Evolutionary conservation across 768 basidiomycete genomes (phyloP).

Genomic region (Termitomyces sp.): DNA sequence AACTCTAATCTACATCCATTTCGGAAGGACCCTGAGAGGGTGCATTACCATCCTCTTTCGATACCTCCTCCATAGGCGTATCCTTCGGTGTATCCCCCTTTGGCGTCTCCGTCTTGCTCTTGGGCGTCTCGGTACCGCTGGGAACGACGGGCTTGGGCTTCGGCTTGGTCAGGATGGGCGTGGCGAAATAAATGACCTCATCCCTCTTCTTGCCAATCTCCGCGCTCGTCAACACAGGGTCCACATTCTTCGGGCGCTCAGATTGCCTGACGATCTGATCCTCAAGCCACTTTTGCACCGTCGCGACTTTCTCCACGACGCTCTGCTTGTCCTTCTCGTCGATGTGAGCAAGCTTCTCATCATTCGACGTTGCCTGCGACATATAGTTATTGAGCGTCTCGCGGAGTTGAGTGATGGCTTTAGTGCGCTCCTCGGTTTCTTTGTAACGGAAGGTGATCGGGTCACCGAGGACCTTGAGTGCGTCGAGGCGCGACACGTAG

Average conservation of each 20-base stretch:
- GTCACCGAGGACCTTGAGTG: slow-evolving; percentile 82
- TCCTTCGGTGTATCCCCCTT: slow-evolving; percentile 36
- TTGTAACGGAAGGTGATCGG: slow-evolving; percentile 79
- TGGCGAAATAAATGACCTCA: slow-evolving; percentile 85
- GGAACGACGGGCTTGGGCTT: slow-evolving; percentile 83
- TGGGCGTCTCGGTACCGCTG: slow-evolving; percentile 66
- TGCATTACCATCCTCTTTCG: slow-evolving; percentile 19
- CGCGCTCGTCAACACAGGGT: slow-evolving; percentile 73
- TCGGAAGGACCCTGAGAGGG: slow-evolving; percentile 48
- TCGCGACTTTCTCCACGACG: slow-evolving; percentile 87
- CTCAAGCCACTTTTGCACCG: slow-evolving; percentile 91
- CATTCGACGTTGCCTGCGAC: slow-evolving; percentile 71
- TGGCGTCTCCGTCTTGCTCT: slow-evolving; percentile 55
- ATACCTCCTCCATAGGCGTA: slow-evolving; percentile 9
- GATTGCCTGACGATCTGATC: slow-evolving; percentile 85
- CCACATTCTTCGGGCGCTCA: slow-evolving; percentile 85
- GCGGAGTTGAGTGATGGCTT: slow-evolving; percentile 68
- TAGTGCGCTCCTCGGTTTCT: slow-evolving; percentile 78
- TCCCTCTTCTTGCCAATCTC: slow-evolving; percentile 92
- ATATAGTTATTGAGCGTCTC: slow-evolving; percentile 88
- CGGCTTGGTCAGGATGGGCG: slow-evolving; percentile 85
- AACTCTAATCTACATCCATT: slow-evolving; percentile 79
- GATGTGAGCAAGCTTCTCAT: slow-evolving; percentile 89
- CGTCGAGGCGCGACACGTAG: slow-evolving; percentile 81
- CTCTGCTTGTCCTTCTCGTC: slow-evolving; percentile 81